A percentile compares a stretch with the other conserved stretches of the same genome.
Evolutionary conservation across 2,329 filamentous ascomycete genomes (phyloP).

Genomic region (Aspergillus arachidicola): DNA sequence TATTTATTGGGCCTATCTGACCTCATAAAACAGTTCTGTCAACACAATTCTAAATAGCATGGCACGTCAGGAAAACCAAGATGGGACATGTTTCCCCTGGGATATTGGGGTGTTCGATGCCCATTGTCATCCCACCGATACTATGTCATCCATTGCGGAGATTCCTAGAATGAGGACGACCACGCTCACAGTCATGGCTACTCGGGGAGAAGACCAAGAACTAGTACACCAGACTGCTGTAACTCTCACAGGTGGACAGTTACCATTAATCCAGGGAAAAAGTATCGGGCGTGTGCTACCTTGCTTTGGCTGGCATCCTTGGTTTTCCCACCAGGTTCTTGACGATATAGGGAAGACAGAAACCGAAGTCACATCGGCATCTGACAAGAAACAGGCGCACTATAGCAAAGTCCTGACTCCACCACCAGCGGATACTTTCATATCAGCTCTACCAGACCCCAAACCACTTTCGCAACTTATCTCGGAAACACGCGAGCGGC

Average conservation of each 20-base stretch:
- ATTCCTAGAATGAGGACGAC: conserved; percentile 61
- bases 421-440: conserved; percentile 46
- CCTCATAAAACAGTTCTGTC: not conserved
- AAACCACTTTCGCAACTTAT: conserved; percentile 57
- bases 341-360: conserved; percentile 41
- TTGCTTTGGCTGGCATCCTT: conserved; percentile 69
- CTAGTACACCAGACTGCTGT: conserved; percentile 57
- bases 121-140: conserved; percentile 69
- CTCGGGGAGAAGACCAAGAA: conserved; percentile 62
- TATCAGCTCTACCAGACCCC: conserved; percentile 56
- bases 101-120: conserved; percentile 64
- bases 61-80: conserved; percentile 5
- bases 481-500: conserved; percentile 49
- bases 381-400: conserved; percentile 47
- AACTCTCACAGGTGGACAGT: conserved; percentile 16
- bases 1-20: not conserved
- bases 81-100: conserved; percentile 57
- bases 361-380: conserved; percentile 9
- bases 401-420: conserved; percentile 59
- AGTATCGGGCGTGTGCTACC: conserved; percentile 55
- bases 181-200: conserved; percentile 65
- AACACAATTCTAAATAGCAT: not conserved
- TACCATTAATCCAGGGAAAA: conserved; percentile 4
- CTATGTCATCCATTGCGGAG: conserved; percentile 56
- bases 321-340: conserved; percentile 66